Base-by-base conservation (phyloP, 2,329 filamentous ascomycete species). In the Fusarium tuaranense region DNA sequence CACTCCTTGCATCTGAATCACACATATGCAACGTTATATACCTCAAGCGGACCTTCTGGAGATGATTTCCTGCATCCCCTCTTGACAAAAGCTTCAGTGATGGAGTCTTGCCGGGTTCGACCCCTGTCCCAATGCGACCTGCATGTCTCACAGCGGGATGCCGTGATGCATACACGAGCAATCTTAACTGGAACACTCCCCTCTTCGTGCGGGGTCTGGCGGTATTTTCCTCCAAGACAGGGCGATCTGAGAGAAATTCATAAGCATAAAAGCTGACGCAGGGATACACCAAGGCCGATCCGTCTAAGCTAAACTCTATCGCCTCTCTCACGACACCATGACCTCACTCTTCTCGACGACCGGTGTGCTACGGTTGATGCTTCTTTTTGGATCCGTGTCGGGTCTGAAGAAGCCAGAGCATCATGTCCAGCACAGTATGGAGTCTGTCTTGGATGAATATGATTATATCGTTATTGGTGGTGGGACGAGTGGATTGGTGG, bases 401-500 rank as follows among this genome's bases (percentile, higher is more conserved):
- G 25, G 38, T n/a, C 58, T 61, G n/a, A n/a, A 61, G 38, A 30
- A 61, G 38, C 38, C n/a, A 18, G 27, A 61, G 58, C 38, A 46
- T 20, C 38, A 61, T 46, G 25, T 7, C 5, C 16, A 61, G 38
- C 36, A 27, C 38, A 39, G 41, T 39, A 27, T 61, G 58, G 25
- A 44, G 7, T 61, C 58, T 44, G 13, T 44, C 27, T 6, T 27
- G 25, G 25, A 39, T 20, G 8, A 44, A 30, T 61, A 61, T 22
- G 58, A 61, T n/a, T 61, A 61, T 8, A 76, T 82, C 22, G 75
- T 82, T n/a, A 70, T 81, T 2, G 81, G 81, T 12, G 81, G 81
- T 3, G 81, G 81, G 1, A 80, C 80, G 5, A 78, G 78, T 8
- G 80, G 81, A 10, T 73, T 82, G 10, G 78, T 78, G 12, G 76